Evolutionary conservation across 148 eudicot genomes (phyloP).

Genomic region (Polygonum maritimum): DNA sequence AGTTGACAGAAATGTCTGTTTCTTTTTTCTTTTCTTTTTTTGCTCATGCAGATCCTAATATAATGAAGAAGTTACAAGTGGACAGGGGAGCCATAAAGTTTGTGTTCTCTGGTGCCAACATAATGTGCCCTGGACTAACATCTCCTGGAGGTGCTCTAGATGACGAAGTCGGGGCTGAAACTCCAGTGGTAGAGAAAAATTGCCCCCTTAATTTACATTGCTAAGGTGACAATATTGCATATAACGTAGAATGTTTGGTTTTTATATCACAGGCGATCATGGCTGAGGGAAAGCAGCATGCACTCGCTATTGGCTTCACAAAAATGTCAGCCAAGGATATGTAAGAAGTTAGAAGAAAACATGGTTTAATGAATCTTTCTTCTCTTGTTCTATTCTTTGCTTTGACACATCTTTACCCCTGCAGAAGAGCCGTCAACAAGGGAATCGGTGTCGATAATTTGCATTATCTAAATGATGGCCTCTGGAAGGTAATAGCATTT

Average conservation of each 20-base stretch:
- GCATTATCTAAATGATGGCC: slow-evolving; percentile 97
- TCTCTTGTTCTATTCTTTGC: background rate
- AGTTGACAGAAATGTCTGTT: background rate
- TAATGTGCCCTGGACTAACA: slow-evolving; percentile 99
- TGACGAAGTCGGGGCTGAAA: slow-evolving; percentile 79
- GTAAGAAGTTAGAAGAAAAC: slow-evolving; percentile 36
- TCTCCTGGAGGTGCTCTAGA: slow-evolving; percentile 95
- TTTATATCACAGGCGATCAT: slow-evolving; percentile 63
- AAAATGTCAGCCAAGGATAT: slow-evolving; percentile 97
- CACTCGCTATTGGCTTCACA: slow-evolving; percentile 97
- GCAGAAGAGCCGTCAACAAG: slow-evolving; percentile 86
- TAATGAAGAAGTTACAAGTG: slow-evolving; percentile 92
- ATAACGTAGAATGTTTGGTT: background rate
- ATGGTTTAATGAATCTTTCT: background rate
- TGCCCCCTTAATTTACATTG: background rate
- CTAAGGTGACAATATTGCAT: background rate
- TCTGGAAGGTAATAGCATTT: slow-evolving; percentile 75
- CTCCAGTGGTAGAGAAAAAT: slow-evolving; percentile 63
- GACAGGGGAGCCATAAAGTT: slow-evolving; percentile 94
- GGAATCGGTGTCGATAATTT: slow-evolving; percentile 95
- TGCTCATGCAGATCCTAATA: slow-evolving; percentile 63
- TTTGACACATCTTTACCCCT: slow-evolving; percentile 11
- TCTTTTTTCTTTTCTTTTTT: no score
- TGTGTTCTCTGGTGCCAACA: slow-evolving; percentile 94
- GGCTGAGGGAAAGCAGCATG: slow-evolving; percentile 99